These are phyloP conservation scores for Piromyces sp. DNA, from an alignment of 192 early-diverging fungal genomes.

Conservation along the genomic window DNA sequence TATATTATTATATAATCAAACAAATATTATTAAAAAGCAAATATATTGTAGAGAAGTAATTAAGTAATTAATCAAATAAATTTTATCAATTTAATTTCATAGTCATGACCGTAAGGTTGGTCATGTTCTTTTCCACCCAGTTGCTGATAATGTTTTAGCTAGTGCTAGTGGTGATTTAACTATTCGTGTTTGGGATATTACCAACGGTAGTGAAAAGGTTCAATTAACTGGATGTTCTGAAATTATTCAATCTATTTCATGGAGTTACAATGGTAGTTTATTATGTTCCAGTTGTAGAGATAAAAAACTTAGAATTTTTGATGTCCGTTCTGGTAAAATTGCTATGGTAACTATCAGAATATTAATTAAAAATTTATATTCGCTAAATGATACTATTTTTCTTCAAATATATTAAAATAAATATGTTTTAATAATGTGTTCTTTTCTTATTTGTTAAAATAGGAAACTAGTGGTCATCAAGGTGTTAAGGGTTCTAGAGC, in stretches of 20 bases:
- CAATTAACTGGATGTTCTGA: slow-evolving; percentile 76
- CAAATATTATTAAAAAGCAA: no score
- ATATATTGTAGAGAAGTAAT: no score
- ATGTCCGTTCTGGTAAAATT: slow-evolving; percentile 68
- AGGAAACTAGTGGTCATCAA: slow-evolving; percentile 67
- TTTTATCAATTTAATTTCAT: no score
- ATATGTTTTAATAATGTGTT: background rate
- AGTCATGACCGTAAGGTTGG: background rate
- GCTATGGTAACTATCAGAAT: slow-evolving; percentile 17
- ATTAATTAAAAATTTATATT: no score
- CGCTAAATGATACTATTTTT: no score
- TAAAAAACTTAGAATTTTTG: slow-evolving; percentile 87
- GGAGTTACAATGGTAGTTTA: slow-evolving; percentile 70
- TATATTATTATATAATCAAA: no score
- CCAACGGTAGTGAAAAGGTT: slow-evolving; percentile 39
- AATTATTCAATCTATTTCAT: slow-evolving; percentile 78
- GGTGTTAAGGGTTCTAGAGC: slow-evolving; percentile 94
- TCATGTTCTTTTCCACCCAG: background rate
- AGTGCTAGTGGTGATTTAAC: slow-evolving; percentile 76
- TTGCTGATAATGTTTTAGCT: slow-evolving; percentile 61
- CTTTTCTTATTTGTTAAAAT: no score
- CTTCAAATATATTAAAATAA: no score
- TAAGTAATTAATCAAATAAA: no score
- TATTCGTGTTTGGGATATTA: slow-evolving; percentile 6
- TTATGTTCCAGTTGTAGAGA: slow-evolving; percentile 88